These are phyloP conservation scores for Magnolia kwangsiensis DNA, from an alignment of 164 flowering plant genomes.

Conservation along the genomic window DNA sequence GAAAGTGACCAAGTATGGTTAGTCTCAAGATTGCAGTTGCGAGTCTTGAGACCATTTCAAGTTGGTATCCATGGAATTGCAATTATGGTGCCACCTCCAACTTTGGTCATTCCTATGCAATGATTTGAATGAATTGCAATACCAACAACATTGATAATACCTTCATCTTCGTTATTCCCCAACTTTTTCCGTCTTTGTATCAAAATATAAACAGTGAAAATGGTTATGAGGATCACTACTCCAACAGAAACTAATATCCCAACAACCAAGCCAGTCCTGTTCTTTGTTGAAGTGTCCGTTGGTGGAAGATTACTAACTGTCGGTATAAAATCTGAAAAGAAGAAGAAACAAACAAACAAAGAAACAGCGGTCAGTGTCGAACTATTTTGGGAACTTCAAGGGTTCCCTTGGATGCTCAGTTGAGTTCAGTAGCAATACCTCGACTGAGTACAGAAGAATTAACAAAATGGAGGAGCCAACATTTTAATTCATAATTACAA, in stretches of 20 bases:
- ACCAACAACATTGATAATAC: slow-evolving; percentile 19
- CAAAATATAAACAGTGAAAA: slow-evolving; percentile 26
- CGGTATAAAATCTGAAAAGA: slow-evolving; percentile 21
- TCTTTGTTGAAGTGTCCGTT: slow-evolving; percentile 29
- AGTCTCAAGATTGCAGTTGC: too few species aligned
- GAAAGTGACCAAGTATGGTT: too few species aligned
- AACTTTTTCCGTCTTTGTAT: slow-evolving; percentile 45
- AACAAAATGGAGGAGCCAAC: too few species aligned
- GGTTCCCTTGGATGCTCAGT: too few species aligned
- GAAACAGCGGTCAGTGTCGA: background rate
- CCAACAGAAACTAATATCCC: slow-evolving; percentile 53
- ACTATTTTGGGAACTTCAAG: too few species aligned
- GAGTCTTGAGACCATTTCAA: too few species aligned
- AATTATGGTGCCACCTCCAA: too few species aligned
- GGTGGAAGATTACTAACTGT: slow-evolving; percentile 52
- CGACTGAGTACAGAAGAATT: too few species aligned
- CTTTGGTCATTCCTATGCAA: background rate
- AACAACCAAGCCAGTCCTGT: slow-evolving; percentile 49
- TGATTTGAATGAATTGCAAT: background rate
- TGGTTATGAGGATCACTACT: slow-evolving; percentile 26
- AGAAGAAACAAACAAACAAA: background rate
- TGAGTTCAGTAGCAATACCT: too few species aligned
- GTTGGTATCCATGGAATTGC: too few species aligned
- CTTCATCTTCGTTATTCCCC: slow-evolving; percentile 40
- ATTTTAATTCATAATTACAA: background rate